Base-by-base conservation (phyloP, 148 eudicot species). In the Rhododendron vialii region DNA sequence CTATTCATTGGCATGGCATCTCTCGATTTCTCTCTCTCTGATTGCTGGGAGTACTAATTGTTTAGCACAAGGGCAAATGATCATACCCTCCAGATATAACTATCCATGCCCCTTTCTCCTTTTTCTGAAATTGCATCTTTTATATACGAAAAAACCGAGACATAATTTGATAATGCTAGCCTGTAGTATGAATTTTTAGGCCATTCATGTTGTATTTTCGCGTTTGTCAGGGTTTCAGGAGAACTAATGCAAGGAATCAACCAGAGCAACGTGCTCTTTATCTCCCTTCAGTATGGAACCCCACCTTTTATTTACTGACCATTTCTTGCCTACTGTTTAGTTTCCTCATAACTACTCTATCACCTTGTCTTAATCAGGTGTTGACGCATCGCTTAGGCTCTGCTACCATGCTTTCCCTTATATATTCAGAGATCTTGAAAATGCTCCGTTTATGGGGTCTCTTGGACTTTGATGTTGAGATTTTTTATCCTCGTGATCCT, bases 371-470 rank as follows among this genome's bases (percentile, higher is more conserved):
- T 81, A 67, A 71, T 26, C 91, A 96, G 98, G 98, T 94, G 88
- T 89, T 96, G 91, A 90, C 98, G 59, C 97, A 94, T 89, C 96
- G 98, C 74, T 86, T 87, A 83, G 98, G 98, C 78, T 93, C 98
- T 79, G 91, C 92, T 83, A 88, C 94, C 84, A 90, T 96, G 90
- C 90, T 96, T 65, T 89, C 95, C 51, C 95, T 96, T 81, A 89
- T 96, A 81, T 93, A 94, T 90, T 91, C 98, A 2, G 98, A 94
- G 86, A 89, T 96, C 76, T 89, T 96, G 61, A 94, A 96, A 89
- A 93, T 92, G 93, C 91, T 96, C 85, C 93, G 91, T 48, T 87
- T 90, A 84, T 92, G 91, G 91, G 95, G 95, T 82, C 86, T 96
- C 79, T 84, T 94, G 85, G 88, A 92, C 80, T 96, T 96, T 92